Conservation (phyloP, 352 stramenopile species). For the Globisporangium cederbergense region DNA sequence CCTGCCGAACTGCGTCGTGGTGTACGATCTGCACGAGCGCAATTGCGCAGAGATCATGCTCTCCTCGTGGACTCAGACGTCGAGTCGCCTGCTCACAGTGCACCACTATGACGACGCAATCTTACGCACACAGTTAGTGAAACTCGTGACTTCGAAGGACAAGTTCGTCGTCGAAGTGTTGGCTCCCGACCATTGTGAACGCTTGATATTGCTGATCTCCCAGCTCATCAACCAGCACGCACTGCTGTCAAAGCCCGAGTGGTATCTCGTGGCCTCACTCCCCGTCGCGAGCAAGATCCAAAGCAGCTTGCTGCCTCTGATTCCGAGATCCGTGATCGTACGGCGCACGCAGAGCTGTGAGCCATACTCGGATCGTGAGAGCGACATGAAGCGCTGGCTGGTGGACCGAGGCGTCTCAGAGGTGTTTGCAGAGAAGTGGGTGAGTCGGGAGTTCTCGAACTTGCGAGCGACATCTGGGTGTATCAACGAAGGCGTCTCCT, state of each 20-base stretch:
- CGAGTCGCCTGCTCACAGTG: conserved; percentile 8
- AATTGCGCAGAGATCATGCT: conserved; percentile 2
- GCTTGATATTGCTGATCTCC: conserved; percentile 36
- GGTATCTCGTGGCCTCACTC: conserved; percentile 39
- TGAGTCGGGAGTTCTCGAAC: conserved; percentile 8
- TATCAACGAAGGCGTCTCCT: not conserved
- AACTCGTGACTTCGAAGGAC: conserved; percentile 30
- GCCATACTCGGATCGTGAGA: not conserved
- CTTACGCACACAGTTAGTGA: conserved; percentile 15
- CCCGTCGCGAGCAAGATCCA: conserved; percentile 26
- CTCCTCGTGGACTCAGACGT: conserved; percentile 9
- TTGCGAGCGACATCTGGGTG: not conserved
- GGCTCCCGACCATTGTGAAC: conserved; percentile 24
- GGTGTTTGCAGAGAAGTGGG: conserved; percentile 15
- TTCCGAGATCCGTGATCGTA: conserved; percentile 21
- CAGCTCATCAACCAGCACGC: conserved; percentile 51
- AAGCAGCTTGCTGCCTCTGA: conserved; percentile 27
- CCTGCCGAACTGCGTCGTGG: conserved; percentile 7
- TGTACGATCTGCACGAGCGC: conserved; percentile 12
- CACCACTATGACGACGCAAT: conserved; percentile 12
- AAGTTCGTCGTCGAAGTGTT: conserved; percentile 42
- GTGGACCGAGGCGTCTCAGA: conserved; percentile 20
- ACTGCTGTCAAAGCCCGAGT: conserved; percentile 42
- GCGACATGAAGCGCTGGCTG: conserved; percentile 6
- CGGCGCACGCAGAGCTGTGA: not conserved